These are phyloP conservation scores for Auriscalpium orientale DNA, from an alignment of 768 basidiomycete genomes.

Conservation along the genomic window DNA sequence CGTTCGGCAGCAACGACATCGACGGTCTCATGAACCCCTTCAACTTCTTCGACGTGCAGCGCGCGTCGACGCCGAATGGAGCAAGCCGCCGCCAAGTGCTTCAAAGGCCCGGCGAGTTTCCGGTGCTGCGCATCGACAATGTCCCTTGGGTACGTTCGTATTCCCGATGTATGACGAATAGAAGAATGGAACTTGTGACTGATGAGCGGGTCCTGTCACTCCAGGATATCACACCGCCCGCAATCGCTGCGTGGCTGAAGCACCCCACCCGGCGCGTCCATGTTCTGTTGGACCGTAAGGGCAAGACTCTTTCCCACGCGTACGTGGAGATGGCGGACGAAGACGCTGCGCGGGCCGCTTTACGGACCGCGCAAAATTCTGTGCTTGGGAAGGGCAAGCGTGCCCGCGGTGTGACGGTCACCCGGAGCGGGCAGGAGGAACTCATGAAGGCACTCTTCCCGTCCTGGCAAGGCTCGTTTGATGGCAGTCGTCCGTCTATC, in stretches of 20 bases:
- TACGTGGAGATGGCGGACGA: constrained; percentile 67
- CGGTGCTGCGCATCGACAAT: constrained; percentile 79
- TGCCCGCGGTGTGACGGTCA: constrained; percentile 79
- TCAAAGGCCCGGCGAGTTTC: constrained; percentile 29
- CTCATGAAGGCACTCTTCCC: constrained; percentile 81
- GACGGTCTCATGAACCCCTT: constrained; percentile 18
- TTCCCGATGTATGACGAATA: background rate
- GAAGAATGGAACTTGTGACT: background rate
- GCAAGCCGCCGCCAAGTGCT: constrained; percentile 3
- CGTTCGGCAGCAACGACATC: constrained; percentile 19
- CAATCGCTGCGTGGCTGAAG: constrained; percentile 60
- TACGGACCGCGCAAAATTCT: constrained; percentile 49
- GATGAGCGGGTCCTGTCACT: background rate
- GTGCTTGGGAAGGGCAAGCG: constrained; percentile 74
- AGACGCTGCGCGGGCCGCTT: constrained; percentile 54
- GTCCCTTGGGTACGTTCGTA: constrained; percentile 71
- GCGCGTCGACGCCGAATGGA: constrained; percentile 25
- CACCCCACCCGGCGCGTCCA: constrained; percentile 67
- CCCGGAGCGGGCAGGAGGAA: constrained; percentile 71
- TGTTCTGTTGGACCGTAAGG: constrained; percentile 72
- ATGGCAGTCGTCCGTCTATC: constrained; percentile 60
- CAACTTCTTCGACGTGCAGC: constrained; percentile 23
- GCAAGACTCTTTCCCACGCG: constrained; percentile 81
- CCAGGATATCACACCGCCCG: constrained; percentile 79
- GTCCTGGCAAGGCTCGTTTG: constrained; percentile 70